These are phyloP conservation scores for Beauveria asiatica DNA, from an alignment of 2,329 filamentous ascomycete genomes.

Conservation along the genomic window DNA sequence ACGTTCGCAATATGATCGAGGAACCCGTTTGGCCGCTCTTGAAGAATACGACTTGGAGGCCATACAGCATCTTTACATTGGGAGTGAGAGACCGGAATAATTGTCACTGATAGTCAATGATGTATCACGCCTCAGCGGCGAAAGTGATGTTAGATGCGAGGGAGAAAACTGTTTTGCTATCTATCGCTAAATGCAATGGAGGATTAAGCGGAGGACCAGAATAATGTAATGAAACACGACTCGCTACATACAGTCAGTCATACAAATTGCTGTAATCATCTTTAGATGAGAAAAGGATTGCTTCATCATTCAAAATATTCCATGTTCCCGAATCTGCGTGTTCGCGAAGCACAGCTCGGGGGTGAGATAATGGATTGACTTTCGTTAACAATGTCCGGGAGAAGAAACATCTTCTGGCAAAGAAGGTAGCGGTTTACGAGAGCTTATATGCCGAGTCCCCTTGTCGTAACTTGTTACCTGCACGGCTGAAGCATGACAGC, in stretches of 20 bases:
- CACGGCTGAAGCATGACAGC: slow-evolving; percentile 14
- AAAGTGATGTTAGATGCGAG: background rate
- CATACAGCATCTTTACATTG: slow-evolving; percentile 30
- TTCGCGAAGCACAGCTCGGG: background rate
- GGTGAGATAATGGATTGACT: background rate
- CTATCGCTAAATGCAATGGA: slow-evolving; percentile 7
- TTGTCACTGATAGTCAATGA: background rate
- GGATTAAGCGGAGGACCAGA: background rate
- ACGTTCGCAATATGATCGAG: slow-evolving; percentile 72
- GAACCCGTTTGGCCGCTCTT: slow-evolving; percentile 61
- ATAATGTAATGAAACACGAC: slow-evolving; percentile 4
- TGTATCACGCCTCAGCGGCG: slow-evolving; percentile 2
- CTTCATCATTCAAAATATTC: background rate
- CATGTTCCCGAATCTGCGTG: too few species aligned
- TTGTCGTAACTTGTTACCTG: slow-evolving; percentile 5
- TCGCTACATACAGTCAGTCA: slow-evolving; percentile 7
- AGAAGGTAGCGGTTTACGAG: slow-evolving; percentile 36
- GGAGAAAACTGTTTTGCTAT: background rate
- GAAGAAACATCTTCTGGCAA: slow-evolving; percentile 28
- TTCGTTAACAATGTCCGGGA: background rate
- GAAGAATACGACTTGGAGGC: slow-evolving; percentile 52
- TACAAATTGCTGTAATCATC: background rate
- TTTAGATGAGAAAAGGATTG: background rate
- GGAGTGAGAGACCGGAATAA: background rate
- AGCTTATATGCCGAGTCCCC: slow-evolving; percentile 16